Conservation (phyloP, 176 grass and related monocot genomes). For the Leersia perrieri region DNA sequence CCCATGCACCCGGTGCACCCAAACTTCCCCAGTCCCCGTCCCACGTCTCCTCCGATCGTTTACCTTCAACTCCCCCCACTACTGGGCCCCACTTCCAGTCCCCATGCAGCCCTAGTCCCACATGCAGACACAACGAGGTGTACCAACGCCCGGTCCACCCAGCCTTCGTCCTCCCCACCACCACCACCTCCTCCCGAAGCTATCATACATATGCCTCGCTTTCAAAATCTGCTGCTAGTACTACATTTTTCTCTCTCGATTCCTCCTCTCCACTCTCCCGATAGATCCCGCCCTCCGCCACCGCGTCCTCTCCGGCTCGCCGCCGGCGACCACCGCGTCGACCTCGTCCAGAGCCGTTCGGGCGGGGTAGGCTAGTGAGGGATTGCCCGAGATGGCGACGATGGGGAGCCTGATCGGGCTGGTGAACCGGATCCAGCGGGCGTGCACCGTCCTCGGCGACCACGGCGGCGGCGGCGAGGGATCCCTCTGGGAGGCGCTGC, state of each 20-base stretch:
- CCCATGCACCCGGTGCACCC: slow-evolving; percentile 20
- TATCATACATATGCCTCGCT: slow-evolving; percentile 3
- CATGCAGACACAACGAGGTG: not conserved
- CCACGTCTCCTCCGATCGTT: not conserved
- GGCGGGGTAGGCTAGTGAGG: not conserved
- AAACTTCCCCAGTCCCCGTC: not conserved
- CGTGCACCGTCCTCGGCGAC: slow-evolving; percentile 96
- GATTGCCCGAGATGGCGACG: slow-evolving; percentile 67
- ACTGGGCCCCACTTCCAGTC: not conserved
- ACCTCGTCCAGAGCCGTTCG: not conserved
- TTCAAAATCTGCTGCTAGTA: slow-evolving; percentile 35
- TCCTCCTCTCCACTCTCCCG: slow-evolving; percentile 24
- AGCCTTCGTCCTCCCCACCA: not conserved
- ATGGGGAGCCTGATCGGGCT: slow-evolving; percentile 98
- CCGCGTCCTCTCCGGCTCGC: slow-evolving; percentile 15
- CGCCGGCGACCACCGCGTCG: slow-evolving; percentile 7
- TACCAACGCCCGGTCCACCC: too few relatives aligned
- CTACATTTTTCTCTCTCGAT: not conserved
- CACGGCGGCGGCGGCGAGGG: slow-evolving; percentile 72
- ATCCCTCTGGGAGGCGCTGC: slow-evolving; percentile 96
- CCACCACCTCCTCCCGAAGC: not conserved
- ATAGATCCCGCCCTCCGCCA: slow-evolving; percentile 14
- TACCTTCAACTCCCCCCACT: not conserved
- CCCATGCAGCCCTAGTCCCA: not conserved
- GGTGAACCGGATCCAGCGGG: slow-evolving; percentile 97